Base-by-base conservation (phyloP, 352 stramenopile genomes). In the Phytophthora agathidicida region DNA sequence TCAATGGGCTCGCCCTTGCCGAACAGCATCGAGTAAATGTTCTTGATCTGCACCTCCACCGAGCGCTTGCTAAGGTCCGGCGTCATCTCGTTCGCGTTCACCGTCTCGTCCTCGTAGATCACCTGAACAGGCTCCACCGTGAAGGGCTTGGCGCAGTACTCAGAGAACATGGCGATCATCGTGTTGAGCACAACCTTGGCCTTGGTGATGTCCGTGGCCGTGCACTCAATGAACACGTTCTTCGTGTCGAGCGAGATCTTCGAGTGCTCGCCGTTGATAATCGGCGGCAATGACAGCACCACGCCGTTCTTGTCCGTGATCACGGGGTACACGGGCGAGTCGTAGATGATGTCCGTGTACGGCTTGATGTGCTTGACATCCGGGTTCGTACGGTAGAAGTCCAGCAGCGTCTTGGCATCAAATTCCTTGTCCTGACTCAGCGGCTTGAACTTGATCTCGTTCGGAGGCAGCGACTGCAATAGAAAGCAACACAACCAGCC, bases 151-250 rank as follows among this genome's bases (percentile, higher is more conserved):
- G 84, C 84, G 65, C 96, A 98, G 77, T 99, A 99, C 76, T 99
- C 91, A 20, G 93, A 98, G 75, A 99, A 99, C 97, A 99, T 99
- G 43, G 97, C 92, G 36, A 99, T 96, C 45, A 99, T 89, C 33
- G 97, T 99, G 82, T 99, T 99, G 24, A 99, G 85, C 35, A 99
- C 98, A 60, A 99, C 96, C 71, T 99, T 99, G 28, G 94, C 97
- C 86, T 99, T 99, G 51, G 97, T 99, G 49, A 99, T 86, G 77
- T 99, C 98, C 24, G 98, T 99, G 13, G 95, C 98, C 46, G 98
- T 99, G 80, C 97, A 99, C 75, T 99, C 98, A 54, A 99, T 99
- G 61, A 99, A 98, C 22, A 99, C 96, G 74, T 99, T 99, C 65
- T 96, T 98, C 13, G 98, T 99, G 35, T 94, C 49, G 19, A 99